These are phyloP conservation scores for Neonectria neomacrospora DNA, from an alignment of 2,329 filamentous ascomycete species.

Conservation along the genomic window DNA sequence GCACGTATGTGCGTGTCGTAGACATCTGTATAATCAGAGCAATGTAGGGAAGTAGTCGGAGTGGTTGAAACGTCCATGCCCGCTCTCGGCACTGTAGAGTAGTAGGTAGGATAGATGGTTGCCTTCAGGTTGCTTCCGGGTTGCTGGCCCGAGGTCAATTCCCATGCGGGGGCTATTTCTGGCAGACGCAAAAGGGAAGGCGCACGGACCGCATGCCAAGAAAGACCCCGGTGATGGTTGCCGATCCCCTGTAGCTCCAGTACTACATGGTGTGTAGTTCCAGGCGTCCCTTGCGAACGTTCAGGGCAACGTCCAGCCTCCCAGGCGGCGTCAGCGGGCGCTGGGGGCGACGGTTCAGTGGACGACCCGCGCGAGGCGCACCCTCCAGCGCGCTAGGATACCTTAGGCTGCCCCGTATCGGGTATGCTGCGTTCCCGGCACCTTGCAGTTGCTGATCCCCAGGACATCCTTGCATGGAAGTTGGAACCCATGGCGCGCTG, in stretches of 20 bases:
- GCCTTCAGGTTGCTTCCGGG: no score
- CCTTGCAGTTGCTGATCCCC: constrained; percentile 23
- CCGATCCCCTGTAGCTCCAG: constrained; percentile 8
- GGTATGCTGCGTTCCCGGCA: constrained; percentile 25
- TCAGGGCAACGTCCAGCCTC: neutral
- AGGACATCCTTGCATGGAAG: constrained; percentile 3
- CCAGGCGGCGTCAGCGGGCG: constrained; percentile 18
- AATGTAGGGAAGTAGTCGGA: constrained; percentile 3
- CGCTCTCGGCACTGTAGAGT: neutral
- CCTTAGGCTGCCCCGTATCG: constrained; percentile 22
- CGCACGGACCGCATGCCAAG: constrained; percentile 23
- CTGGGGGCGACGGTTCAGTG: constrained; percentile 8
- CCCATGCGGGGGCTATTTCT: constrained; percentile 29
- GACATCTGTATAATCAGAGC: constrained; percentile 9
- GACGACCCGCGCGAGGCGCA: constrained; percentile 25
- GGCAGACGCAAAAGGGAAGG: constrained; percentile 25
- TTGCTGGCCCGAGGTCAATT: constrained; percentile 13
- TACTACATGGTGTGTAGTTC: no score
- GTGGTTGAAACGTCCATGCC: neutral
- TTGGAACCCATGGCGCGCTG: neutral
- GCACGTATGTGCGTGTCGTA: constrained; percentile 8
- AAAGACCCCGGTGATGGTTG: constrained; percentile 5
- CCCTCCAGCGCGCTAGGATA: constrained; percentile 18
- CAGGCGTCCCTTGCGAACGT: constrained; percentile 2
- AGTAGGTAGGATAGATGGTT: neutral